A percentile compares a stretch with the other conserved stretches of the same genome.
Conservation (phyloP, 2,329 filamentous ascomycete genomes). For the Calonectria pteridis region DNA sequence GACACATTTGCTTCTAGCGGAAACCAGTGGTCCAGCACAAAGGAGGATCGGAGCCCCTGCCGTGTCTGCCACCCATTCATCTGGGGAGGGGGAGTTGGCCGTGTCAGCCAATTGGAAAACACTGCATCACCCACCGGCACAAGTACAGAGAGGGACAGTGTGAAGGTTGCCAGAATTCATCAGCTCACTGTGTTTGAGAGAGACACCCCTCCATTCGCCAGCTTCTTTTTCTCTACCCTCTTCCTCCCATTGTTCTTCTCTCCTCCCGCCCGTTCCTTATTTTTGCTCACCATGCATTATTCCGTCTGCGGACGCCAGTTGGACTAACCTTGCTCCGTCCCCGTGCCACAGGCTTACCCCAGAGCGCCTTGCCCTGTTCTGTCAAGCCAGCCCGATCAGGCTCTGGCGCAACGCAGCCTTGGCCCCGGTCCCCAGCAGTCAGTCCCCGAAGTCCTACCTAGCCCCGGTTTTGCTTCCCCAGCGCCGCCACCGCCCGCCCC, state of each 20-base stretch:
- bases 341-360: background rate
- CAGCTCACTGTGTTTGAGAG: conserved; percentile 13
- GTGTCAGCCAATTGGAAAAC: background rate
- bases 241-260: background rate
- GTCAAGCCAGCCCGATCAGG: background rate
- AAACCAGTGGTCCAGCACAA: background rate
- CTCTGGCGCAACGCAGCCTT: background rate
- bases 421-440: background rate
- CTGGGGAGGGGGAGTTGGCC: background rate
- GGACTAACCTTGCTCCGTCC: background rate
- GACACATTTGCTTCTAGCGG: background rate
- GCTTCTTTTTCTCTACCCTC: background rate
- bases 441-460: background rate
- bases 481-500: conserved; percentile 14
- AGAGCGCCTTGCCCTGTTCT: background rate
- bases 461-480: conserved; percentile 25
- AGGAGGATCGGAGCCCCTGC: background rate
- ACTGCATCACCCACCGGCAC: background rate
- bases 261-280: background rate
- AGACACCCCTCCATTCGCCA: background rate
- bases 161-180: background rate
- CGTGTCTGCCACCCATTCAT: background rate
- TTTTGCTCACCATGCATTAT: background rate
- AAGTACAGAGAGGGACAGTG: background rate
- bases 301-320: background rate